Percentiles rank a stretch among this genome's conserved stretches.
Conservation (phyloP, 352 stramenopile species). For the Globisporangium heterothallicum region DNA sequence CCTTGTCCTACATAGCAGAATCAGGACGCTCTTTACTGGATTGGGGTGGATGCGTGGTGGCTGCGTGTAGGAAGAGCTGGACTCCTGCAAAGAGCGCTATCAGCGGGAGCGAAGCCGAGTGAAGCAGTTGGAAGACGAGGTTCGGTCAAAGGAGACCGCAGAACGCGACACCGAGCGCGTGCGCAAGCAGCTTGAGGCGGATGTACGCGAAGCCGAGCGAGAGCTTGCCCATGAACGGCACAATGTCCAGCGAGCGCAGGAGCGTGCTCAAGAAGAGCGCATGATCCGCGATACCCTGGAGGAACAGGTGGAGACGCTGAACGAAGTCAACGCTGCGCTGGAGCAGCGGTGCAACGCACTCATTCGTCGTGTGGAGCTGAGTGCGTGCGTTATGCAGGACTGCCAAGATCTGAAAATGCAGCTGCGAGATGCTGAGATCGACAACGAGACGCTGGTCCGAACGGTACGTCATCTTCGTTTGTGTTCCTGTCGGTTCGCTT, state of each 20-base stretch:
- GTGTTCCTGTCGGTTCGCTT: not conserved
- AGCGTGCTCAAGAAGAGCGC: slow-evolving; percentile 47
- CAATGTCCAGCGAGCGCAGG: slow-evolving; percentile 35
- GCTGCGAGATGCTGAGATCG: slow-evolving; percentile 50
- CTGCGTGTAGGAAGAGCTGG: slow-evolving; percentile 30
- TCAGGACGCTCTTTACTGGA: too few relatives aligned
- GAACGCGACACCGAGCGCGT: slow-evolving; percentile 25
- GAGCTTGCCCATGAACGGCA: slow-evolving; percentile 50
- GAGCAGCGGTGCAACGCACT: slow-evolving; percentile 68
- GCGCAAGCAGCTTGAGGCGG: slow-evolving; percentile 40
- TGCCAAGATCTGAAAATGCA: slow-evolving; percentile 63
- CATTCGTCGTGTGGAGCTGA: slow-evolving; percentile 57
- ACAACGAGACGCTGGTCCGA: slow-evolving; percentile 67
- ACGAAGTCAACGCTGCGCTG: slow-evolving; percentile 68
- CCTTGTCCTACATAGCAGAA: too few relatives aligned
- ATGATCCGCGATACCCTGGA: slow-evolving; percentile 49
- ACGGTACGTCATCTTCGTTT: slow-evolving; percentile 13
- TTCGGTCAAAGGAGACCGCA: slow-evolving; percentile 33
- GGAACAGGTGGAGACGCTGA: slow-evolving; percentile 60
- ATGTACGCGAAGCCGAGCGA: slow-evolving; percentile 51
- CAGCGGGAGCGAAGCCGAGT: slow-evolving; percentile 47
- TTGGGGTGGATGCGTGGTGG: too few relatives aligned
- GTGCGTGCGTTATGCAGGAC: slow-evolving; percentile 34
- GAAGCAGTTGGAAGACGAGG: slow-evolving; percentile 52
- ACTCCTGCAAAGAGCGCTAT: slow-evolving; percentile 36